Conservation (phyloP, 108 stramenopile species). For the Chaetoceros tenuissimus region DNA sequence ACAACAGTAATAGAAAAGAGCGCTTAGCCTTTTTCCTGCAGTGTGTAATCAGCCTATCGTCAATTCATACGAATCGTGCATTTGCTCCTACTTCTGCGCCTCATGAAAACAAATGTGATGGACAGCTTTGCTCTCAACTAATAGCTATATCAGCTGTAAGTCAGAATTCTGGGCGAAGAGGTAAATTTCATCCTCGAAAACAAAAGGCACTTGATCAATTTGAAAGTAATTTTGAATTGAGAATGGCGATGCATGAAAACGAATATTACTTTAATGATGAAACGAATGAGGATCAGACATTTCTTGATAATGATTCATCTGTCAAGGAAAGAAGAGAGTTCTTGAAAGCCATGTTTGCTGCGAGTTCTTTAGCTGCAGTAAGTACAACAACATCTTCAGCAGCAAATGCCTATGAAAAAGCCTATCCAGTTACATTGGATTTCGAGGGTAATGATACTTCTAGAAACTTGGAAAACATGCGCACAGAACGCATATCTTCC, state of each 20-base stretch:
- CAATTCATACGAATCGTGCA: neutral
- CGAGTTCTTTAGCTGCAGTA: neutral
- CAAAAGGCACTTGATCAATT: neutral
- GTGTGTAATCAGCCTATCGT: neutral
- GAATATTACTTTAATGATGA: conserved; percentile 25
- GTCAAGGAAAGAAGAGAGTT: neutral
- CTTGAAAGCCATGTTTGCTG: neutral
- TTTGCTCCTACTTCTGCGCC: neutral
- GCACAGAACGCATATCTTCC: neutral
- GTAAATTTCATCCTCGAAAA: neutral
- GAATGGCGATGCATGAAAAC: conserved; percentile 15
- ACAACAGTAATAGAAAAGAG: neutral
- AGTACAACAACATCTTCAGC: neutral
- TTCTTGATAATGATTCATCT: neutral
- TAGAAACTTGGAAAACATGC: conserved; percentile 6
- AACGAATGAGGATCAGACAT: too few species aligned
- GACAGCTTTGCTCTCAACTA: neutral
- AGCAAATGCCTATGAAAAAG: conserved; percentile 6
- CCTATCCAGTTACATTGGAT: conserved; percentile 7
- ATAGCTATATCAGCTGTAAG: neutral
- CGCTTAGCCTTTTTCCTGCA: neutral
- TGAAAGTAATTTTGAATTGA: neutral
- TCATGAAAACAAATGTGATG: neutral
- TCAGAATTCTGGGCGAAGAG: neutral
- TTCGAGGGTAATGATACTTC: conserved; percentile 15